Conservation (phyloP, 2,329 filamentous ascomycete species). For the Beauveria pseudobassiana region DNA sequence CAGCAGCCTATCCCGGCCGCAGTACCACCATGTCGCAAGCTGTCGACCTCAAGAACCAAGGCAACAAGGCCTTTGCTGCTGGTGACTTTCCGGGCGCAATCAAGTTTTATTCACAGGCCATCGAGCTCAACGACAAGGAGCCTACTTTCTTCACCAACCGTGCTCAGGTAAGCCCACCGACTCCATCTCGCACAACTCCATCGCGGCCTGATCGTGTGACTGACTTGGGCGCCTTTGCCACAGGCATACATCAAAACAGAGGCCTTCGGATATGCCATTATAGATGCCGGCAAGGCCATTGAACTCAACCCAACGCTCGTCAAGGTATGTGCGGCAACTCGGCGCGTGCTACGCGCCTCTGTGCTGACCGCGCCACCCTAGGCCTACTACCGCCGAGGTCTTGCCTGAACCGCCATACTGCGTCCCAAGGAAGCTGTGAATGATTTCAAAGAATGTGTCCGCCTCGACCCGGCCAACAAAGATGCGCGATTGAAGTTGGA, state of each 20-base stretch:
- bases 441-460: constrained; percentile 87
- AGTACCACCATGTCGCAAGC: constrained; percentile 47
- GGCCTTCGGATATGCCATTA: constrained; percentile 85
- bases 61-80: constrained; percentile 83
- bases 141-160: constrained; percentile 91
- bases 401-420: constrained; percentile 86
- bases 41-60: constrained; percentile 79
- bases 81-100: constrained; percentile 83
- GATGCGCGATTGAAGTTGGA: constrained; percentile 85
- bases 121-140: constrained; percentile 73
- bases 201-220: constrained; percentile 34
- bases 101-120: constrained; percentile 79
- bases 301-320: constrained; percentile 81
- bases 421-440: constrained; percentile 79
- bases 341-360: no score
- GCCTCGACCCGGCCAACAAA: constrained; percentile 79
- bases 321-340: constrained; percentile 53
- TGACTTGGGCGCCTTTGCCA: constrained; percentile 24
- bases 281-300: constrained; percentile 84
- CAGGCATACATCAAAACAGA: constrained; percentile 94
- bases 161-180: constrained; percentile 57
- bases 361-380: constrained; percentile 25
- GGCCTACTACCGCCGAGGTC: constrained; percentile 91
- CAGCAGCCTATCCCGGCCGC: not conserved
- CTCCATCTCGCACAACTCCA: constrained; percentile 13